phyloP scores from a whole-genome alignment of 371 early-diverging fungal genomes.

The Cokeromyces recurvatus region DNA sequence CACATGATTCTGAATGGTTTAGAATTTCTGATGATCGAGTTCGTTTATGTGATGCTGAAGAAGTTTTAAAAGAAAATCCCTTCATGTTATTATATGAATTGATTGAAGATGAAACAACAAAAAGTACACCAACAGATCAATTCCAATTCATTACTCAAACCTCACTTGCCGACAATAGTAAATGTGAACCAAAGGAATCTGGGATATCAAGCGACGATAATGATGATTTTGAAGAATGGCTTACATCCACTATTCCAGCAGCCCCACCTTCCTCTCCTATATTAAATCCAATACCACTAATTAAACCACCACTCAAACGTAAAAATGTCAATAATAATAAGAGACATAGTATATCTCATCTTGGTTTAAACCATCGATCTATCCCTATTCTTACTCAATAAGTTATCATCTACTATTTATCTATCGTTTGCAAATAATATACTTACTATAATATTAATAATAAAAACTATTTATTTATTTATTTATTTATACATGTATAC shows the following conservation, averaged over 20 bases:
- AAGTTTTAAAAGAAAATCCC: slow-evolving; percentile 64
- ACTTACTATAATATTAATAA: no score
- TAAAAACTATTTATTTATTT: not conserved
- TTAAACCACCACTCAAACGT: no score
- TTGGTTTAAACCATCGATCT: not conserved
- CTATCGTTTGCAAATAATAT: no score
- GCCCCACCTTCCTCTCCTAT: not conserved
- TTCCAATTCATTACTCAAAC: no score
- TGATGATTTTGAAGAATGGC: not conserved
- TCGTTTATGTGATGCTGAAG: slow-evolving; percentile 52
- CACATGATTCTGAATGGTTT: slow-evolving; percentile 38
- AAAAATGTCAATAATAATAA: not conserved
- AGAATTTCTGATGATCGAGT: slow-evolving; percentile 79
- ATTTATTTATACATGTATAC: no score
- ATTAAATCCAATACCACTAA: not conserved
- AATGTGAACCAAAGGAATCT: not conserved
- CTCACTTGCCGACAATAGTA: no score
- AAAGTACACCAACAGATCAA: not conserved
- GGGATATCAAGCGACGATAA: not conserved
- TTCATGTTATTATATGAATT: slow-evolving; percentile 85
- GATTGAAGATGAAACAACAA: not conserved
- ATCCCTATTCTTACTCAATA: slow-evolving; percentile 7
- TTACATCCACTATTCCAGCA: not conserved
- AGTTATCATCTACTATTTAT: no score
- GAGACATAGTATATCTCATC: no score